Base-by-base conservation (phyloP, 305 asterid species). In the Ajuga reptans region DNA sequence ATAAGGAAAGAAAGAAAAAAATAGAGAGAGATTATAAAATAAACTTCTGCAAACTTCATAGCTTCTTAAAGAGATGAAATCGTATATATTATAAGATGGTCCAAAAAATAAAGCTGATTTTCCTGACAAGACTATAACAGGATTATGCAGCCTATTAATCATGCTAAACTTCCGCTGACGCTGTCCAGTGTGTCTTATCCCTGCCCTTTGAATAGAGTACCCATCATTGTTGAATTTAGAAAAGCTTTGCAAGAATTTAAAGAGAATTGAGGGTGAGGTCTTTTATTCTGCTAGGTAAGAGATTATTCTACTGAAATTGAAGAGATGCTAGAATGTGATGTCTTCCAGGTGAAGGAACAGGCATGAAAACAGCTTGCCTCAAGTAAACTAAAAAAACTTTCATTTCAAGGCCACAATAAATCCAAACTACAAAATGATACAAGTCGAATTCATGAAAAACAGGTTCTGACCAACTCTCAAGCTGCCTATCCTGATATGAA, bases 341-440 rank as follows among this genome's bases (percentile, higher is more conserved):
- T 68, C 72, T 75, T 64, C 46, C 71, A 56, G 49, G 69, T 55
- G 67, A 68, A 41, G 10, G 33, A 65, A 37, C 4, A 27, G 39
- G 21, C 36, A 65, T 6, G 27, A 72, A 64, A 57, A 42, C 37
- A 64, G 67, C 64, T 15, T 71, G 64, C 42, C 64, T n/a, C 60
- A 21, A 51, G 62, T 60, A 60, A 51, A 70, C 37, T 18, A 34
- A n/a, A 42, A 15, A 43, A 4, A 2, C 8, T 62, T 66, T 33
- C 43, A 69, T 52, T 73, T 33, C 31, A 55, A 36, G 58, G 43
- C 52, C 66, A 68, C 43, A 62, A 50, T 21, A 58, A 78, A 74
- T 64, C 53, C 68, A 11, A 29, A 4, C 58, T 45, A 5, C 31
- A 43, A 31, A 5, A 42, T 15, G 6, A 3, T 9, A 21, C 18